Base-by-base conservation (phyloP, 768 basidiomycete species). In the Infundibulicybe gibba region DNA sequence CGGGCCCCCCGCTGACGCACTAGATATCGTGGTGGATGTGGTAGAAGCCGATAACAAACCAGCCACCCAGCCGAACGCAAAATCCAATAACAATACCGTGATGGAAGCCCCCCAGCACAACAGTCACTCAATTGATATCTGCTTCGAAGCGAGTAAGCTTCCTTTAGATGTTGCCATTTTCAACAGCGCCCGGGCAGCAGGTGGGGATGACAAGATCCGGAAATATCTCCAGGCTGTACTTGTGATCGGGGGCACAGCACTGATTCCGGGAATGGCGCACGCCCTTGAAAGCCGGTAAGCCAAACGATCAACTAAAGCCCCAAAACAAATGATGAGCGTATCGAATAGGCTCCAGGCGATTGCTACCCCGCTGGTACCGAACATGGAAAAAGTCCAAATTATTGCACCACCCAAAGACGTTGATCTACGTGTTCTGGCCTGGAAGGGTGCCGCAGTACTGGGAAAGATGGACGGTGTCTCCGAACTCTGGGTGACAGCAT, bases 331-430 rank as follows among this genome's bases (percentile, higher is more conserved):
- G 25, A 25, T 32, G 25, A 15, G 37, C 37, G 38, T 38, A 42
- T 32, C 39, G 42, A 25, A 43, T 44, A 87, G 88, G 56, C 58
- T 91, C 38, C 87, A 90, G 59, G 90, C 87, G 0, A 91, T 92
- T 45, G 87, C 88, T 9, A 89, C 86, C 8, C 87, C 90, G 5
- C 65, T 94, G 35, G 85, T 90, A 13, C 77, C 79, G 13, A 85
- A 83, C 59, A 90, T 94, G 82, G 86, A 89, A 59, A 89, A 87
- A 56, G 87, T 95, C 6, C 83, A 87, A 53, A 90, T 97, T 49
- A 88, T 98, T 40, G 90, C 93, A n/a, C 87, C 93, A 2, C 94
- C 94, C 1, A 88, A 94, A 61, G 91, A 93, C 50, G 80, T 97
- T 38, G 94, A 98, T 64, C 92, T 91, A 5, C 79, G 83, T 19